phyloP scores from a whole-genome alignment of 2,329 filamentous ascomycete genomes.

The Magnaporthales sp. region DNA sequence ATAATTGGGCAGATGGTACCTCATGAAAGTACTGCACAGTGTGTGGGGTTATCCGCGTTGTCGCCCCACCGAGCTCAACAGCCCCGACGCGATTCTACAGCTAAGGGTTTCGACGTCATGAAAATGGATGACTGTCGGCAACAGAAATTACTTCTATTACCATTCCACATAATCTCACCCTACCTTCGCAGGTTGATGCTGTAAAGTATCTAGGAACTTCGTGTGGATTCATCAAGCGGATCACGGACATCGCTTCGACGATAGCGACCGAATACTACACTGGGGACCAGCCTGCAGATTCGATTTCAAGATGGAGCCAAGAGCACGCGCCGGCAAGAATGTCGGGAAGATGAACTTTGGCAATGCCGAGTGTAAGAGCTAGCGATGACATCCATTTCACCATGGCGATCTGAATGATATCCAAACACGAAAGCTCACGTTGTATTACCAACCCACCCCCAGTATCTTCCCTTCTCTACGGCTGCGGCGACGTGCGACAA shows the following conservation, averaged over 20 bases:
- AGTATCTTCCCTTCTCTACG: slow-evolving; percentile 70
- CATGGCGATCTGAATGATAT: neutral
- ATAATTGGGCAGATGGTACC: neutral
- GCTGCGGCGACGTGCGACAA: slow-evolving; percentile 68
- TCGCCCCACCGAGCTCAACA: neutral
- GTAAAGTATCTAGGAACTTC: neutral
- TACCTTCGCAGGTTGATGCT: neutral
- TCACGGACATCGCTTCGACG: neutral
- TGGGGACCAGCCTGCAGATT: neutral
- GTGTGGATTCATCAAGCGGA: neutral
- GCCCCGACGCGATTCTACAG: neutral
- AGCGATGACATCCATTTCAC: slow-evolving; percentile 9
- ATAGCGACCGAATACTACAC: neutral
- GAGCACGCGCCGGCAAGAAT: slow-evolving; percentile 70
- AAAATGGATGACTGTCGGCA: neutral
- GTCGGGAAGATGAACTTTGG: slow-evolving; percentile 77
- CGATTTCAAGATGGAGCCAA: slow-evolving; percentile 56
- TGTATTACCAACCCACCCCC: slow-evolving; percentile 8
- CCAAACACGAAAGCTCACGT: neutral
- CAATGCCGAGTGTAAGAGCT: slow-evolving; percentile 54
- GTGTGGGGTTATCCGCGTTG: neutral
- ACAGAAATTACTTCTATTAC: neutral
- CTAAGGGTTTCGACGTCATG: neutral
- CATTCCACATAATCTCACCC: neutral
- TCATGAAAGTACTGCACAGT: neutral